A percentile compares a stretch with the other conserved stretches of the same genome.
Conservation (phyloP, 2,329 filamentous ascomycete species). For the Rutstroemia sp. region DNA sequence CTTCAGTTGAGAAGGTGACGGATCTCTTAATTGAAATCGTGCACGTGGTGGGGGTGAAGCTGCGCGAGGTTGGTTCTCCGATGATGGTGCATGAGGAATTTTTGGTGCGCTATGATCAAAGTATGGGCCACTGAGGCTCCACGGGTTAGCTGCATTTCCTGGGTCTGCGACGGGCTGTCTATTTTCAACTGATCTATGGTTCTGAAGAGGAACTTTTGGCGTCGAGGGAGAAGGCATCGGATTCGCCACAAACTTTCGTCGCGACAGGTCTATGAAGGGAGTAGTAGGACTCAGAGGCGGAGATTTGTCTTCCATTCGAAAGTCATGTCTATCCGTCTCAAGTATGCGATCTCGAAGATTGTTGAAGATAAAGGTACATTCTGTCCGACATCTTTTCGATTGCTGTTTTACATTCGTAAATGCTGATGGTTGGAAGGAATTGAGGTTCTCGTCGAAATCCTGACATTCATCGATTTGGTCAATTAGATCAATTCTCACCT, state of each 20-base stretch:
- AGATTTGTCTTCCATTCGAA: constrained; percentile 7
- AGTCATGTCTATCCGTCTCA: constrained; percentile 5
- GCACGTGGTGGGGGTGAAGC: background rate
- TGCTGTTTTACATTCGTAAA: constrained; percentile 19
- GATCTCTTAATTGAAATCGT: constrained; percentile 12
- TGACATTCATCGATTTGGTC: constrained; percentile 24
- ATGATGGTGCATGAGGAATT: constrained; percentile 9
- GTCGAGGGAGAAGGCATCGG: background rate
- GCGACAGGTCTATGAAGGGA: background rate
- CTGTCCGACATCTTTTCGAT: constrained; percentile 20
- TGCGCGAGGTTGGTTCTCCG: constrained; percentile 1
- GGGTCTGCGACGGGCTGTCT: background rate
- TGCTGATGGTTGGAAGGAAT: constrained; percentile 19
- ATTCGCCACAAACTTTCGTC: background rate
- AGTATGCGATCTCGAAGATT: constrained; percentile 16
- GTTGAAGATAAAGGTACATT: constrained; percentile 23
- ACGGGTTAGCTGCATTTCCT: background rate
- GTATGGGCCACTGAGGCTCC: constrained; percentile 9
- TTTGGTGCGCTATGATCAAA: constrained; percentile 11
- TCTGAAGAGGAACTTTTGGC: background rate
- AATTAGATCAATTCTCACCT: constrained; percentile 23
- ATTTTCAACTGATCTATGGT: background rate
- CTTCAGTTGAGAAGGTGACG: constrained; percentile 13
- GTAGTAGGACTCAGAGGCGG: constrained; percentile 2
- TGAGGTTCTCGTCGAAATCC: constrained; percentile 24